phyloP scores from a whole-genome alignment of 1,284 basidiomycete species.

The Polyporus tsugae region DNA sequence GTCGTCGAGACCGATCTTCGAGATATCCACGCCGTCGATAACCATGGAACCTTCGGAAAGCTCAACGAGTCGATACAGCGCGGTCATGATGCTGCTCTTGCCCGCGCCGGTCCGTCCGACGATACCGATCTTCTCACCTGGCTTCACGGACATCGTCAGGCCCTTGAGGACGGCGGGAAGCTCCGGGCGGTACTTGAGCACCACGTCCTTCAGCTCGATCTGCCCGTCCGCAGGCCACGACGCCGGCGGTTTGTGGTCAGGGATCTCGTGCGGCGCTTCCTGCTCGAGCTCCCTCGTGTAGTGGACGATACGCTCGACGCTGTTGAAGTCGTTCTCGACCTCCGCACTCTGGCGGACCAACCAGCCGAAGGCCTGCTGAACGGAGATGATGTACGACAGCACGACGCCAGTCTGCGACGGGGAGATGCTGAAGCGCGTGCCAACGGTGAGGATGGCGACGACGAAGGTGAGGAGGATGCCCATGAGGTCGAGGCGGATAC shows the following conservation, averaged over 20 bases:
- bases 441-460: slow-evolving; percentile 83
- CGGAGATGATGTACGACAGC: slow-evolving; percentile 79
- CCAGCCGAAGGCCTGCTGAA: slow-evolving; percentile 83
- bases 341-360: slow-evolving; percentile 86
- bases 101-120: slow-evolving; percentile 84
- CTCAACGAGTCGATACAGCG: slow-evolving; percentile 58
- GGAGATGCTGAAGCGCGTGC: slow-evolving; percentile 76
- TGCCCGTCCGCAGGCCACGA: slow-evolving; percentile 76
- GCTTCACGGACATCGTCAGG: slow-evolving; percentile 67
- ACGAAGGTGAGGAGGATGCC: slow-evolving; percentile 81
- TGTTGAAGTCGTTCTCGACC: slow-evolving; percentile 93
- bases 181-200: slow-evolving; percentile 77
- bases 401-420: slow-evolving; percentile 82
- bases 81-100: slow-evolving; percentile 71
- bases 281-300: slow-evolving; percentile 82
- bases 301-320: slow-evolving; percentile 85
- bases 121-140: slow-evolving; percentile 92
- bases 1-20: slow-evolving; percentile 70
- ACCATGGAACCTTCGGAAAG: slow-evolving; percentile 70
- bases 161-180: slow-evolving; percentile 75
- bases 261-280: slow-evolving; percentile 78
- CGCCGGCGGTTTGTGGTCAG: slow-evolving; percentile 61
- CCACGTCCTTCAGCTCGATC: slow-evolving; percentile 69
- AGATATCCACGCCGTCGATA: slow-evolving; percentile 74
- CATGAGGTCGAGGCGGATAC: slow-evolving; percentile 87